A percentile compares a stretch with the other conserved stretches of the same genome.
Evolutionary conservation across 208 protist genomes (phyloP).

Genomic region (Herpetomonas samuelpessoai): DNA sequence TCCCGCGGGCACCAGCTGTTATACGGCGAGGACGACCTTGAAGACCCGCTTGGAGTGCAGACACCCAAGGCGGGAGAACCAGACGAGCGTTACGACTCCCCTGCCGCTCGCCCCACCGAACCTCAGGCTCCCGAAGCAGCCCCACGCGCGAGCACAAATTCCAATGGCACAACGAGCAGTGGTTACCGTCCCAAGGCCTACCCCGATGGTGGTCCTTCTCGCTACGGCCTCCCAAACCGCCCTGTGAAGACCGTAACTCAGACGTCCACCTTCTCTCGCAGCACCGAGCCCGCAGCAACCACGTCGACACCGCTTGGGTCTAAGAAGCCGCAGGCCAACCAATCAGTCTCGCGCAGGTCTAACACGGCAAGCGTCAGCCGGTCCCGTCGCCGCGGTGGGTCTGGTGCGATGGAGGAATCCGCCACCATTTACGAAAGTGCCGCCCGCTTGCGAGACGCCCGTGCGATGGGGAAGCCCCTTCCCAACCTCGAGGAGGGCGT

Average conservation of each 20-base stretch:
- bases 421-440: background rate
- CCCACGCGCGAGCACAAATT: too few species aligned
- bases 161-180: background rate
- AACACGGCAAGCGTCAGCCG: background rate
- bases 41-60: background rate
- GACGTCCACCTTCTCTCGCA: too few species aligned
- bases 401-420: background rate
- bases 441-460: slow-evolving; percentile 16
- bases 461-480: slow-evolving; percentile 15
- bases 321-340: background rate
- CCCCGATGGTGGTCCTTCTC: too few species aligned
- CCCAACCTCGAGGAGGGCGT: slow-evolving; percentile 41
- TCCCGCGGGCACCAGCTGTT: slow-evolving; percentile 45
- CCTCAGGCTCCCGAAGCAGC: background rate
- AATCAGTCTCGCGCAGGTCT: background rate
- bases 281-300: too few species aligned
- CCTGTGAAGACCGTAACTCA: background rate
- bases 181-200: background rate
- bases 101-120: slow-evolving; percentile 2
- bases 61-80: too few species aligned
- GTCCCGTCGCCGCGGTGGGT: background rate
- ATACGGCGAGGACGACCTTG: slow-evolving; percentile 32
- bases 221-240: background rate
- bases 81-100: background rate
- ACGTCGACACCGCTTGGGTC: background rate